Percentiles rank a stretch among this genome's conserved stretches.
Conservation (phyloP, 1,284 basidiomycete species). For the Tilletia horrida region DNA sequence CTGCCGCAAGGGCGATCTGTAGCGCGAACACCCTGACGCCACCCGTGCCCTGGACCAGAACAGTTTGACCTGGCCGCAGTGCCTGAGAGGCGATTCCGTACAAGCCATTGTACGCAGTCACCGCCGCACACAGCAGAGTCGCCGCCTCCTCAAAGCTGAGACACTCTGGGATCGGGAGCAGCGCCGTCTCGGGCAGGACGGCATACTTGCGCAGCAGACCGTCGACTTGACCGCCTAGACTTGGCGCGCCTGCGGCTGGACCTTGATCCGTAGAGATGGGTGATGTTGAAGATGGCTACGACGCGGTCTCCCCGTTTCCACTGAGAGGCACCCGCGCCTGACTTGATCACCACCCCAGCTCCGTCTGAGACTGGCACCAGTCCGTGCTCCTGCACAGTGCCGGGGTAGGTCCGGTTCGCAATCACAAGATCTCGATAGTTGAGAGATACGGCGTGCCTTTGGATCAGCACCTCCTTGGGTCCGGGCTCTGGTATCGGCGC, state of each 20-base stretch:
- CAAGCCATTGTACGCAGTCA: slow-evolving; percentile 62
- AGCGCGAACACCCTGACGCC: slow-evolving; percentile 62
- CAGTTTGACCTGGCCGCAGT: slow-evolving; percentile 58
- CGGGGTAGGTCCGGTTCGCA: slow-evolving; percentile 26
- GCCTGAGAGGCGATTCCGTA: slow-evolving; percentile 58
- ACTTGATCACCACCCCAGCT: slow-evolving; percentile 64
- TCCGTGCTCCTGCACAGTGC: slow-evolving; percentile 30
- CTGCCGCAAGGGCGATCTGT: slow-evolving; percentile 63
- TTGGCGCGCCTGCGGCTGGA: slow-evolving; percentile 50
- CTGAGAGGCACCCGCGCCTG: slow-evolving; percentile 62
- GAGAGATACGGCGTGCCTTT: slow-evolving; percentile 56
- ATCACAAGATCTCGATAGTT: slow-evolving; percentile 53
- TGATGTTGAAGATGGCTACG: slow-evolving; percentile 48
- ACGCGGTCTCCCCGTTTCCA: slow-evolving; percentile 65
- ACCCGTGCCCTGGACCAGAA: slow-evolving; percentile 64
- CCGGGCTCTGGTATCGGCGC: slow-evolving; percentile 35
- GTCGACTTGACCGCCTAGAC: slow-evolving; percentile 61
- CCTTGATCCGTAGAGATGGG: slow-evolving; percentile 53
- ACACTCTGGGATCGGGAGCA: slow-evolving; percentile 60
- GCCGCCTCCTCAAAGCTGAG: slow-evolving; percentile 62
- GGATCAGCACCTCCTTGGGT: slow-evolving; percentile 43
- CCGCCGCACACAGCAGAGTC: slow-evolving; percentile 59
- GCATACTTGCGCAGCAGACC: slow-evolving; percentile 64
- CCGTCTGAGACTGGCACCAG: slow-evolving; percentile 64
- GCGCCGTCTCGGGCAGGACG: slow-evolving; percentile 42